These are phyloP conservation scores for Ampelomyces quisqualis DNA, from an alignment of 2,329 filamentous ascomycete species.

Conservation along the genomic window DNA sequence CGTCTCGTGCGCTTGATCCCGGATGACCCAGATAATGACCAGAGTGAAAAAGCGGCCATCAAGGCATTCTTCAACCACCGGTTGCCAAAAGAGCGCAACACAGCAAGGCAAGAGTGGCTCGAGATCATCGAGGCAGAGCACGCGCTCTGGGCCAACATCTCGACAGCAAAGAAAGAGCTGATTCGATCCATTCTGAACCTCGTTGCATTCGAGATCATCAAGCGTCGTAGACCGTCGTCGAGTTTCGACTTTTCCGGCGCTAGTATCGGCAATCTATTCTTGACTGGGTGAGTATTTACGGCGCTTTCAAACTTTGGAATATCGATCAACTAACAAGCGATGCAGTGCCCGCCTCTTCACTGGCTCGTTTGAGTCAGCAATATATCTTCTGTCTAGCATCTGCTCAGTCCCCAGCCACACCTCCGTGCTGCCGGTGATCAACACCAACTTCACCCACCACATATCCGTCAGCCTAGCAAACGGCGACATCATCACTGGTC, in stretches of 20 bases:
- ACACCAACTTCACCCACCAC: conserved; percentile 93
- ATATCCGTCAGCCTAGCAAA: conserved; percentile 81
- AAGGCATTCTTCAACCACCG: conserved; percentile 86
- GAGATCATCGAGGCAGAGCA: conserved; percentile 84
- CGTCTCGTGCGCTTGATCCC: conserved; percentile 90
- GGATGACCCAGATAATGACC: conserved; percentile 54
- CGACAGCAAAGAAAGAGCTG: conserved; percentile 53
- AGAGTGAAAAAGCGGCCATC: conserved; percentile 65
- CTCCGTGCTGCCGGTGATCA: conserved; percentile 83
- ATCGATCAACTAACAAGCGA: conserved; percentile 9
- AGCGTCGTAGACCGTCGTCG: conserved; percentile 49
- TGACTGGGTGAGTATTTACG: conserved; percentile 48
- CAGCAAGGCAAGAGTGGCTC: conserved; percentile 78
- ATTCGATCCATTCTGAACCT: conserved; percentile 54
- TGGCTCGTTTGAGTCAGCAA: conserved; percentile 87
- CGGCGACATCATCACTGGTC: conserved; percentile 78
- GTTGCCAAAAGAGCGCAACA: conserved; percentile 61
- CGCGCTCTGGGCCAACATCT: conserved; percentile 64
- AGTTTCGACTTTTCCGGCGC: conserved; percentile 54
- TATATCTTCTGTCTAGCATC: conserved; percentile 84
- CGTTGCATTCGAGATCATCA: conserved; percentile 54
- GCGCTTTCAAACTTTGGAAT: neutral
- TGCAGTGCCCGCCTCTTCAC: conserved; percentile 81
- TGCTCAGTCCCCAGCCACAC: conserved; percentile 78
- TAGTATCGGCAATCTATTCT: conserved; percentile 54